A percentile compares a stretch with the other conserved stretches of the same genome.
Conservation (phyloP, 306 rosid genomes). For the Ochetophila trinervis region DNA sequence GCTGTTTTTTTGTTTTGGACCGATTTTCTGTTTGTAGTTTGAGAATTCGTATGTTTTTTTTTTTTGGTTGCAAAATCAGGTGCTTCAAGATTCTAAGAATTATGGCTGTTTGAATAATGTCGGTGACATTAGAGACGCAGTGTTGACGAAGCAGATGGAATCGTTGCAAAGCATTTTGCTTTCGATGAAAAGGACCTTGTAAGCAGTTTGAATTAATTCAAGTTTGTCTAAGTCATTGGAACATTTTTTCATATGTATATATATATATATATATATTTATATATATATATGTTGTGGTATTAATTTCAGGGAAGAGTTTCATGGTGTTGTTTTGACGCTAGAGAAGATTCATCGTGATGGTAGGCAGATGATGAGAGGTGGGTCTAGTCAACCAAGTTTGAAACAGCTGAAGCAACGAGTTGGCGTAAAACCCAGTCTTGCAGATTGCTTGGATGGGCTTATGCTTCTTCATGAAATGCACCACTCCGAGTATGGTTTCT, state of each 20-base stretch:
- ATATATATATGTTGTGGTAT: too few species aligned
- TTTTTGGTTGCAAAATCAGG: conserved; percentile 39
- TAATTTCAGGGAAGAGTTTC: conserved; percentile 64
- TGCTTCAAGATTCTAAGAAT: conserved; percentile 58
- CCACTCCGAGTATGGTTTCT: conserved; percentile 62
- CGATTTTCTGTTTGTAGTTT: not conserved
- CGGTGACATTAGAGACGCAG: conserved; percentile 35
- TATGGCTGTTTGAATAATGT: conserved; percentile 47
- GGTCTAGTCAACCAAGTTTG: conserved; percentile 39
- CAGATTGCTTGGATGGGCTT: conserved; percentile 78
- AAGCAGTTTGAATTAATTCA: conserved; percentile 10
- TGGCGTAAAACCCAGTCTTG: conserved; percentile 72
- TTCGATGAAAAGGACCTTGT: conserved; percentile 61
- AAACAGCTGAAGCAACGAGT: conserved; percentile 67
- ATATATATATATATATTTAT: too few species aligned
- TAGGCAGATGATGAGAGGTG: conserved; percentile 58
- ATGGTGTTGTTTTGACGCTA: conserved; percentile 51
- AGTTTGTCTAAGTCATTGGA: not conserved
- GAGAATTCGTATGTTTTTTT: conserved; percentile 9
- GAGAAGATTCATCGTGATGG: conserved; percentile 64
- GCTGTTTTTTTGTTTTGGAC: too few species aligned
- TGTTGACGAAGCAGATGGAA: conserved; percentile 62
- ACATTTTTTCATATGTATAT: too few species aligned
- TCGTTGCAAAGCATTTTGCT: conserved; percentile 54
- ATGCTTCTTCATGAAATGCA: conserved; percentile 65